Conservation (phyloP, 129 eudicot genomes). For the Artemisia annua region DNA sequence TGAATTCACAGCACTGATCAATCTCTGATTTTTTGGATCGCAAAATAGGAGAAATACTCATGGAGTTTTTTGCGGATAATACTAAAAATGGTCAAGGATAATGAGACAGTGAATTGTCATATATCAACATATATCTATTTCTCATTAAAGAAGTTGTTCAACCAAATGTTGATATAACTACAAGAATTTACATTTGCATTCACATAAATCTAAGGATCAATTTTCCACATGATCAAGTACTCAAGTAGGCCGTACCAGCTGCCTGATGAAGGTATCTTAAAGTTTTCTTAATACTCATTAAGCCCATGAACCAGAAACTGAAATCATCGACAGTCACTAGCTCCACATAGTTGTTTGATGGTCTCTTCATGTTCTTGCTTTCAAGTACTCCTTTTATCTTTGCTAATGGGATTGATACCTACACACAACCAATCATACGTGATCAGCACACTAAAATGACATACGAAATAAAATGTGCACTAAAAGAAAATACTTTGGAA, state of each 20-base stretch:
- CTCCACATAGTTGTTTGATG: constrained; percentile 32
- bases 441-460: background rate
- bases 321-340: constrained; percentile 34
- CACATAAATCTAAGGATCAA: constrained; percentile 10
- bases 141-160: constrained; percentile 3
- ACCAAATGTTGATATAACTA: background rate
- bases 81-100: background rate
- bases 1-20: background rate
- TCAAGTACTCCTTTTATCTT: constrained; percentile 25
- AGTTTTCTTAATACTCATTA: constrained; percentile 19
- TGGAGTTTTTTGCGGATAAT: background rate
- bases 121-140: constrained; percentile 7
- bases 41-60: background rate
- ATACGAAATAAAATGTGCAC: background rate
- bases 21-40: background rate
- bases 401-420: constrained; percentile 31
- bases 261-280: constrained; percentile 20
- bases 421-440: background rate
- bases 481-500: background rate
- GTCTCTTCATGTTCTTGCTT: constrained; percentile 26
- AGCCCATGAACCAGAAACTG: constrained; percentile 41
- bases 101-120: background rate
- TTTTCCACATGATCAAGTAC: background rate
- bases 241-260: background rate
- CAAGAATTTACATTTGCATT: background rate